Base-by-base conservation (phyloP, 1,139 yeast genomes). In the Scheffersomyces titani region DNA sequence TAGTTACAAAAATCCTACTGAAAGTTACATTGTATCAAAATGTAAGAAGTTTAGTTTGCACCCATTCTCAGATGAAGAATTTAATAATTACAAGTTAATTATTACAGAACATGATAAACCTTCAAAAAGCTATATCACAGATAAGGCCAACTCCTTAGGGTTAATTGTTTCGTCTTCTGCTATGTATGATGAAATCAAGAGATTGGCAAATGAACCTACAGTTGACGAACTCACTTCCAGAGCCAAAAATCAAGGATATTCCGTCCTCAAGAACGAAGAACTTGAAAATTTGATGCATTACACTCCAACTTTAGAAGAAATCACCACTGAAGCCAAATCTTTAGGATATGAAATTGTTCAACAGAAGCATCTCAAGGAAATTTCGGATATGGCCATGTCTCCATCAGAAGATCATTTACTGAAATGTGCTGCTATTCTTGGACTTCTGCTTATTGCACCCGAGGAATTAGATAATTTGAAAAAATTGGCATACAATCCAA, bases 51-150 rank as follows among this genome's bases (percentile, higher is more conserved):
- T 65, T 5, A 62, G 70, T 11, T 62, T 72, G 55, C 71, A 67
- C n/a, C 59, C 73, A 1, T 57, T 76, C 6, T 58, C 74, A 0
- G 60, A 64, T 19, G 70, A 67, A 0, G 72, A 71, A 44, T 69
- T 57, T 54, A 62, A 65, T 6, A 57, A 58, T 6, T 69, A 65
- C 54, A 71, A 71, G 55, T 61, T 57, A 5, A 54, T 69, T n/a
- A 65, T 65, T 48, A 65, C 68, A 0, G 77, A 75, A 44, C 65
- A 70, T 54, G 77, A 72, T 21, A 74, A 71, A 51, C 76, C 76
- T 2, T 64, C 65, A 36, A 67, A 67, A 58, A 59, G 58, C 1
- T 68, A 67, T 48, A 64, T 70, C 45, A 60, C 65, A 46, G 21
- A 61, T 53, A 57, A 64, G 57, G 61, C 80, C 51, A 71, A 74